Percentiles rank a stretch among this genome's conserved stretches.
Conservation (phyloP, 164 flowering plant species). For the Annona cherimola region DNA sequence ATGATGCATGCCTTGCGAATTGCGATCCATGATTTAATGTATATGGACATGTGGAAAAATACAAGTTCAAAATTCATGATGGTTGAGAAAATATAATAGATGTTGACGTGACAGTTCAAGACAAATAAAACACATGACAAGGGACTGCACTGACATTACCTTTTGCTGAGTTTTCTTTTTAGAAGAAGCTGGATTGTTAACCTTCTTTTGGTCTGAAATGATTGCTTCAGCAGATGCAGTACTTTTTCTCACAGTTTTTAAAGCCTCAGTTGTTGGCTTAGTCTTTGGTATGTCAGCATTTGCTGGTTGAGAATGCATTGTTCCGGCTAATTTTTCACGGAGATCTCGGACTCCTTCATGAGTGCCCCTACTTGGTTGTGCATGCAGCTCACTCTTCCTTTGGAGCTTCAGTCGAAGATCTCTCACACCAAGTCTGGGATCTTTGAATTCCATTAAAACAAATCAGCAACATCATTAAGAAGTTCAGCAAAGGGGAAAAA, state of each 20-base stretch:
- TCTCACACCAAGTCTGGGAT: slow-evolving; percentile 46
- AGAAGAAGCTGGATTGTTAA: slow-evolving; percentile 26
- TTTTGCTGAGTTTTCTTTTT: slow-evolving; percentile 53
- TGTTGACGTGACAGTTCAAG: not conserved
- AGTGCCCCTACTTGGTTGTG: slow-evolving; percentile 39
- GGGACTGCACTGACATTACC: slow-evolving; percentile 24
- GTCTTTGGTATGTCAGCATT: slow-evolving; percentile 42
- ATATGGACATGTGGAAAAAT: not conserved
- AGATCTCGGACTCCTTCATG: slow-evolving; percentile 53
- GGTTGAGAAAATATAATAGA: not conserved
- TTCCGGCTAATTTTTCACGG: slow-evolving; percentile 87
- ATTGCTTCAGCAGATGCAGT: slow-evolving; percentile 35
- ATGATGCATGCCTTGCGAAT: too few species aligned
- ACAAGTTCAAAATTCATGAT: not conserved
- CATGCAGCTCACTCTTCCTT: slow-evolving; percentile 45
- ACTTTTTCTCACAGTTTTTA: slow-evolving; percentile 46
- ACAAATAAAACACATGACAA: not conserved
- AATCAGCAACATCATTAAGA: slow-evolving; percentile 22
- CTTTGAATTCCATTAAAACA: slow-evolving; percentile 35
- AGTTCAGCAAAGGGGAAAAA: not conserved
- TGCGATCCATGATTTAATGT: too few species aligned
- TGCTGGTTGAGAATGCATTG: slow-evolving; percentile 44
- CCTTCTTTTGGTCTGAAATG: slow-evolving; percentile 36
- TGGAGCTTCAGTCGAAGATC: slow-evolving; percentile 94
- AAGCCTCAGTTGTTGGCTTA: slow-evolving; percentile 30